A percentile compares a stretch with the other conserved stretches of the same genome.
Conservation (phyloP, 371 early-diverging fungal genomes). For the Vairimorpha necatrix region DNA sequence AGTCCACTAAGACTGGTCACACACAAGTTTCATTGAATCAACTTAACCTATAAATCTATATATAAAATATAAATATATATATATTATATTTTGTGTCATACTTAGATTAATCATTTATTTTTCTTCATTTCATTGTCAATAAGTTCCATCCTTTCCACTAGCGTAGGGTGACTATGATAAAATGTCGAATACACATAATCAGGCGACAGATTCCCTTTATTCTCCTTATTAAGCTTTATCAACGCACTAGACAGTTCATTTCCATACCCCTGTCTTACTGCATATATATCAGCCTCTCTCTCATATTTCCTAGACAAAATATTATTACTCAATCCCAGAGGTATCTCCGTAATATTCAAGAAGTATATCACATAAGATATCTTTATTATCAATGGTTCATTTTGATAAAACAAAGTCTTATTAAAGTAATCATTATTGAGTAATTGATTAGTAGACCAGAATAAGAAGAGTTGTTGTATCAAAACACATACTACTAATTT, state of each 20-base stretch:
- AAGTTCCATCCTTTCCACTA: slow-evolving; percentile 77
- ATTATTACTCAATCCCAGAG: slow-evolving; percentile 64
- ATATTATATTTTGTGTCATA: too few relatives aligned
- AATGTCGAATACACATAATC: slow-evolving; percentile 82
- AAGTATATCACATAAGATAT: slow-evolving; percentile 27
- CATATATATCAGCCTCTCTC: slow-evolving; percentile 87
- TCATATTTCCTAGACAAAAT: slow-evolving; percentile 77
- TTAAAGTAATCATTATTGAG: slow-evolving; percentile 18
- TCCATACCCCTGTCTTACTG: slow-evolving; percentile 70
- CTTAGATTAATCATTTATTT: slow-evolving; percentile 26
- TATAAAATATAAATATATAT: too few relatives aligned
- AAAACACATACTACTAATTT: slow-evolving; percentile 71
- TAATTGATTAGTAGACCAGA: slow-evolving; percentile 19
- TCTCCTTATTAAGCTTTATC: slow-evolving; percentile 81
- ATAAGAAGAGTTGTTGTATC: slow-evolving; percentile 34
- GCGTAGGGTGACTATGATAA: slow-evolving; percentile 83
- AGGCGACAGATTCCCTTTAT: slow-evolving; percentile 76
- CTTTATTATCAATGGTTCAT: slow-evolving; percentile 40
- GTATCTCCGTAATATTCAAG: not conserved
- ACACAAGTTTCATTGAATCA: too few relatives aligned
- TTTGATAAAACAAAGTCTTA: slow-evolving; percentile 8
- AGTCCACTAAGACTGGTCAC: not conserved
- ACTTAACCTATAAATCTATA: too few relatives aligned
- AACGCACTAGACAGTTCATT: slow-evolving; percentile 72
- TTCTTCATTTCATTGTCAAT: slow-evolving; percentile 63